Evolutionary conservation across 2,329 filamentous ascomycete species (phyloP).

Genomic region (Aspergillus ochraceus): DNA sequence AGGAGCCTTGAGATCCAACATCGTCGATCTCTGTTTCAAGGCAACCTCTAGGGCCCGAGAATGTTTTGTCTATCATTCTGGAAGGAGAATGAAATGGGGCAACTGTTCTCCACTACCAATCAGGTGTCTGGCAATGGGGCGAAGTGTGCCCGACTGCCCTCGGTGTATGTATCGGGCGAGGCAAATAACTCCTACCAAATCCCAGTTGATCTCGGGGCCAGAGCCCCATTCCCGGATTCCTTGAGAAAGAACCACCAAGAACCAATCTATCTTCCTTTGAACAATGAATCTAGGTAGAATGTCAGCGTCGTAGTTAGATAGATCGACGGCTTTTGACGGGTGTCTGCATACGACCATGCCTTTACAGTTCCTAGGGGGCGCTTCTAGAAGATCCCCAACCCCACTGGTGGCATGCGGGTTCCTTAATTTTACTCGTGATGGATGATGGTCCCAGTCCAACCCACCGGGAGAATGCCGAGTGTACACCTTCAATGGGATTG

Average conservation of each 20-base stretch:
- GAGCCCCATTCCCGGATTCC: background rate
- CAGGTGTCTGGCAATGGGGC: background rate
- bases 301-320: background rate
- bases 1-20: background rate
- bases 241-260: background rate
- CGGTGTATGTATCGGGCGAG: background rate
- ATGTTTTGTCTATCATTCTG: background rate
- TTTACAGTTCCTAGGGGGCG: background rate
- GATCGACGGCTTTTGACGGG: background rate
- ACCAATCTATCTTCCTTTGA: background rate
- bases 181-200: background rate
- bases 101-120: background rate
- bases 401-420: constrained; percentile 4
- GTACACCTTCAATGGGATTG: background rate
- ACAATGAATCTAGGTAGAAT: background rate
- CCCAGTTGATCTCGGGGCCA: background rate
- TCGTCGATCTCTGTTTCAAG: constrained; percentile 1
- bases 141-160: constrained; percentile 4
- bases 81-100: background rate
- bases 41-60: background rate
- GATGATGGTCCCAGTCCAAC: background rate
- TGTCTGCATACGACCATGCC: background rate
- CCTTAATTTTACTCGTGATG: constrained; percentile 14
- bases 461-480: constrained; percentile 6
- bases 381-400: constrained; percentile 14